Evolutionary conservation across 1,284 basidiomycete genomes (phyloP).

Genomic region (Tilletia horrida): DNA sequence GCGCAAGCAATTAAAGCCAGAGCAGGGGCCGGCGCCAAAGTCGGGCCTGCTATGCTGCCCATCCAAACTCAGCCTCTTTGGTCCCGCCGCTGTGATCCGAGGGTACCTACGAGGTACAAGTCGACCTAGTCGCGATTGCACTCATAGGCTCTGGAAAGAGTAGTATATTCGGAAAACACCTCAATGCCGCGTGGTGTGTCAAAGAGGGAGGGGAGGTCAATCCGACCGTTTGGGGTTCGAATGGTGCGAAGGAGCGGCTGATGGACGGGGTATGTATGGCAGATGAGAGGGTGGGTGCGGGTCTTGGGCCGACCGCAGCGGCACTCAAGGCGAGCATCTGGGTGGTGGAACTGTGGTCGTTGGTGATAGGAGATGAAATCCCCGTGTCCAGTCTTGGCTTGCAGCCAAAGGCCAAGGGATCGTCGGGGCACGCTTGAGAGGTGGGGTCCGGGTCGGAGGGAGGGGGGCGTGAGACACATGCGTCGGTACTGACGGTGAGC

Average conservation of each 20-base stretch:
- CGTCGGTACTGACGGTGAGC: neutral
- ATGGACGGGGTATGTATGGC: neutral
- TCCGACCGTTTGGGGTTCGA: neutral
- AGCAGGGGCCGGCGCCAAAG: too few relatives aligned
- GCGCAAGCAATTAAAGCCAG: too few relatives aligned
- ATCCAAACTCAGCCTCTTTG: too few relatives aligned
- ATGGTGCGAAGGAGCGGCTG: neutral
- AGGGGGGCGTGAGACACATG: neutral
- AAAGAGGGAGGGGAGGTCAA: neutral
- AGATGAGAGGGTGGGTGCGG: neutral
- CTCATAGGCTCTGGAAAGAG: neutral
- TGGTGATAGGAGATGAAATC: neutral
- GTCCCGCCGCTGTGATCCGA: too few relatives aligned
- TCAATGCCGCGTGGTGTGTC: neutral
- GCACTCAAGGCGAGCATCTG: neutral
- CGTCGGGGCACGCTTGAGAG: neutral
- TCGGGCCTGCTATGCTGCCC: too few relatives aligned
- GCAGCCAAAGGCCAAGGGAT: neutral
- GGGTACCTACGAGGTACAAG: too few relatives aligned
- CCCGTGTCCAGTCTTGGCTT: conserved; percentile 2
- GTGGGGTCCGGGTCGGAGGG: neutral
- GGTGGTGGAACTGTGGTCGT: neutral
- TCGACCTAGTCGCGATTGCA: too few relatives aligned
- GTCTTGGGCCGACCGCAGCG: neutral
- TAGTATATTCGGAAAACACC: neutral